Evolutionary conservation across 352 stramenopile genomes (phyloP).

Genomic region (Pythium sp.): DNA sequence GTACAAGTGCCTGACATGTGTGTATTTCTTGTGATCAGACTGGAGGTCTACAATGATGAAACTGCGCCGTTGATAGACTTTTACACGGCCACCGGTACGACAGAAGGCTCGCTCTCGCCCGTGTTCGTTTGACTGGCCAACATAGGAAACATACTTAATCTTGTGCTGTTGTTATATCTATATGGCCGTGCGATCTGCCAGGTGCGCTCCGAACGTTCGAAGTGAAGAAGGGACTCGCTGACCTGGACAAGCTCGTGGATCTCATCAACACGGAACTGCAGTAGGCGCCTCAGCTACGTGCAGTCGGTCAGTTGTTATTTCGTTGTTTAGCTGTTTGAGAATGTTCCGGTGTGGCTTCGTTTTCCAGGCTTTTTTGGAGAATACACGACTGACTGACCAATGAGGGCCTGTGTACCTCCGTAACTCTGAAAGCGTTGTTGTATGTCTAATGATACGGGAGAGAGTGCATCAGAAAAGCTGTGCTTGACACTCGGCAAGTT

Average conservation of each 20-base stretch:
- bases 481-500: not conserved
- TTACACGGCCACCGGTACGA: constrained; percentile 59
- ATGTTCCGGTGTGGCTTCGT: not conserved
- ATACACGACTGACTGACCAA: not conserved
- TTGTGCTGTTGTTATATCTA: not conserved
- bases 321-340: not conserved
- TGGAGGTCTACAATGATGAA: constrained; percentile 89
- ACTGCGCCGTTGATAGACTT: constrained; percentile 86
- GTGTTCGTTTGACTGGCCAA: not conserved
- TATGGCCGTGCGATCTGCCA: not conserved
- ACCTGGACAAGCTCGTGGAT: constrained; percentile 72
- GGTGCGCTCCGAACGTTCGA: constrained; percentile 78
- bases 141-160: not conserved
- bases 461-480: not conserved
- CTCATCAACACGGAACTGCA: constrained; percentile 53
- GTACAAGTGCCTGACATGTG: not conserved
- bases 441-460: not conserved
- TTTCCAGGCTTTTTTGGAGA: not conserved
- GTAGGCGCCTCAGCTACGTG: constrained; percentile 22
- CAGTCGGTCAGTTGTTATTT: not conserved
- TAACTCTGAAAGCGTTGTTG: not conserved
- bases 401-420: not conserved
- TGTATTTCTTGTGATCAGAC: constrained; percentile 20
- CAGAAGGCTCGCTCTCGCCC: constrained; percentile 6
- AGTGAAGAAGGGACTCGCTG: constrained; percentile 82